Evolutionary conservation across 169 alveolate genomes (phyloP).

Genomic region (Plasmodium malariae): DNA sequence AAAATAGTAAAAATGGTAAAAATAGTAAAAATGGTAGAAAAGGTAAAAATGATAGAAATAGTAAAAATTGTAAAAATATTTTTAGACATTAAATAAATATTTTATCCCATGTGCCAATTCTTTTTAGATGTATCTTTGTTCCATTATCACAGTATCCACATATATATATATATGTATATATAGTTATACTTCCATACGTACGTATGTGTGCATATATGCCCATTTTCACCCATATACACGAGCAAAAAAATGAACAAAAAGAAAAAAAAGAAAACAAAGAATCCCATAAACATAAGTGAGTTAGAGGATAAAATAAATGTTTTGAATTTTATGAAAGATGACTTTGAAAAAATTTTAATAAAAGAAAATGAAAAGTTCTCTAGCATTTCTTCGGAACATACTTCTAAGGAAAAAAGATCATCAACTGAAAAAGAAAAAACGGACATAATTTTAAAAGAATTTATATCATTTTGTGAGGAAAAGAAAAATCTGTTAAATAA

Average conservation of each 20-base stretch:
- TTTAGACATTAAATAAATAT: no score
- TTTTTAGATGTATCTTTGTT: no score
- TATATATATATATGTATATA: no score
- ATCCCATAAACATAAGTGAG: constrained; percentile 23
- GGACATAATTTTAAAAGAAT: constrained; percentile 45
- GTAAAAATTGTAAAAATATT: no score
- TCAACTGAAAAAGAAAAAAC: constrained; percentile 50
- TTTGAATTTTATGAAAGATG: constrained; percentile 54
- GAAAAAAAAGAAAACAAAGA: constrained; percentile 27
- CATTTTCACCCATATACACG: background rate
- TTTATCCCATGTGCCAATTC: background rate
- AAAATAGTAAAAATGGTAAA: no score
- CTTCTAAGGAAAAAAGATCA: constrained; percentile 25
- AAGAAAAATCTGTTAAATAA: constrained; percentile 44
- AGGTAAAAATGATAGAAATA: no score
- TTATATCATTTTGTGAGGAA: constrained; percentile 41
- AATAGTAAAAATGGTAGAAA: no score
- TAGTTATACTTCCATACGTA: no score
- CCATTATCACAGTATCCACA: no score
- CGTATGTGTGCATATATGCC: background rate
- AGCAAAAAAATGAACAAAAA: constrained; percentile 17
- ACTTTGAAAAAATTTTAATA: constrained; percentile 47
- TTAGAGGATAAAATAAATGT: constrained; percentile 54
- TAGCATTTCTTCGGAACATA: background rate
- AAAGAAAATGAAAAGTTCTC: constrained; percentile 38